Evolutionary conservation across 306 rosid species (phyloP), one percentile per base, ranked within the genome.

Genomic region (Fragaria vesca): DNA sequence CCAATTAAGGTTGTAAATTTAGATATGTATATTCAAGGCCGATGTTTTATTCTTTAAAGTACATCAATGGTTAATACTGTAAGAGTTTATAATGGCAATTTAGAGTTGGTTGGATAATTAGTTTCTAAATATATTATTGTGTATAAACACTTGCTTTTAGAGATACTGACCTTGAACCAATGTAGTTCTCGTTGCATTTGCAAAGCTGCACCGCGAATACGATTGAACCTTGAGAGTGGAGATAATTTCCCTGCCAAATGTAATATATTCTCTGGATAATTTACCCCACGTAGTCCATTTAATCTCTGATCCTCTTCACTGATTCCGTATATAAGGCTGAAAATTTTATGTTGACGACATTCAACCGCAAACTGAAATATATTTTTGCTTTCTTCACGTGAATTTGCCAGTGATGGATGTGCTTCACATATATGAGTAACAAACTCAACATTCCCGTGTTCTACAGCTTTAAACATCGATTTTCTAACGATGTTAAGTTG

Each of bases 261-360:
- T 5, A 77, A 34, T 6, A 77, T 68, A 3, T 3, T 12, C 30
- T 58, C 16, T 10, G 34, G 32, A 8, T 2, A 21, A 0, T 24
- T 11, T 0, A 1, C 1, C 3, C 0, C 2, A 4, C 3, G 0
- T 0, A 0, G 0, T 21, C 26, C 15, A n/a, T 24, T 24, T 24
- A 24, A 24, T 24, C 26, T 24, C 26, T 0, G 0, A 0, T 24
- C 3, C 2, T 4, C 10, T 15, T 67, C 26, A 40, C 24, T 48
- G 16, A 36, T n/a, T 3, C 73, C 24, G 3, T 36, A 20, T 1
- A 78, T 18, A 17, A 68, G 79, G 38, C 1, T 69, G 47, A 43
- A 82, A n/a, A 82, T 50, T 12, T 24, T 2, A 8, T 73, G 68
- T 50, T 72, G 79, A 11, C 76, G 76, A 48, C 3, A 68, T 0